Conservation (phyloP, 495 filamentous ascomycete genomes). For the Monascus purpureus region DNA sequence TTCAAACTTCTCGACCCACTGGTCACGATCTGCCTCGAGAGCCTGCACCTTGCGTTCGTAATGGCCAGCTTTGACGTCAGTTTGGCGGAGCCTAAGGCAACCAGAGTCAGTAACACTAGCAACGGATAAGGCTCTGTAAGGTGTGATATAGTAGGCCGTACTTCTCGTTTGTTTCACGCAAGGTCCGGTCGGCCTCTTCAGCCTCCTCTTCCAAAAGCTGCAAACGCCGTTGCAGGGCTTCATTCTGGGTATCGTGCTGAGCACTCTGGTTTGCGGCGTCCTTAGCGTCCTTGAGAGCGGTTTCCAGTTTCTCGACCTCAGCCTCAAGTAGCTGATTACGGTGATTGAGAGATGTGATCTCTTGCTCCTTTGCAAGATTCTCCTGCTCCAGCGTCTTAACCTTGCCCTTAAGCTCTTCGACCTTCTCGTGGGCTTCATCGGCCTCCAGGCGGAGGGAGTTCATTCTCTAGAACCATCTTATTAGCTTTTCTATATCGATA, state of each 20-base stretch:
- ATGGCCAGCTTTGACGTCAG: slow-evolving; percentile 97
- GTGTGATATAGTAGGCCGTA: slow-evolving; percentile 45
- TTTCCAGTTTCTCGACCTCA: slow-evolving; percentile 84
- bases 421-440: slow-evolving; percentile 62
- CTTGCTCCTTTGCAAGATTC: slow-evolving; percentile 91
- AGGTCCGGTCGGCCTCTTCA: slow-evolving; percentile 83
- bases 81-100: slow-evolving; percentile 72
- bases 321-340: slow-evolving; percentile 76
- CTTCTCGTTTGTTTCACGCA: slow-evolving; percentile 97
- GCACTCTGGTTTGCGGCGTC: slow-evolving; percentile 55
- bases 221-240: slow-evolving; percentile 76
- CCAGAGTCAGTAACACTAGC: slow-evolving; percentile 7
- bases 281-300: slow-evolving; percentile 63
- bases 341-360: slow-evolving; percentile 88
- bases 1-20: slow-evolving; percentile 95
- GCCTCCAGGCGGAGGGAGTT: slow-evolving; percentile 81
- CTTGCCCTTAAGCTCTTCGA: slow-evolving; percentile 72
- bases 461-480: slow-evolving; percentile 58
- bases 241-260: slow-evolving; percentile 69
- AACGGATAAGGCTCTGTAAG: not conserved
- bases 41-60: slow-evolving; percentile 99
- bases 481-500: slow-evolving; percentile 8
- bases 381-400: slow-evolving; percentile 89
- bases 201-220: slow-evolving; percentile 96
- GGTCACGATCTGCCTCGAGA: slow-evolving; percentile 72